These are phyloP conservation scores for Dorcoceras hygrometricum DNA, from an alignment of 257 asterid genomes.

Conservation along the genomic window DNA sequence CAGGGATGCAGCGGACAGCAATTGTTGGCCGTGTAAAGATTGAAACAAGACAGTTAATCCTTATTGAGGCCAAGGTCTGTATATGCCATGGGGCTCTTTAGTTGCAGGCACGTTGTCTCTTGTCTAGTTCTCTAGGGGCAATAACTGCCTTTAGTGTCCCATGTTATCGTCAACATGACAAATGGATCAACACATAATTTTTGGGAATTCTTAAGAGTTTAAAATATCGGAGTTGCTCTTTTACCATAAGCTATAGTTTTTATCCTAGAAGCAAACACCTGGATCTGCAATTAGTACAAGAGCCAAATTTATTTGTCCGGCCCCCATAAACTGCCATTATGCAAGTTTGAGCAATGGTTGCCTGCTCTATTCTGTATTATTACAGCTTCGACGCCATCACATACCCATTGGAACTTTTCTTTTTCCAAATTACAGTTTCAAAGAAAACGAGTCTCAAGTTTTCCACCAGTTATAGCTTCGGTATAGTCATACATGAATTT, in stretches of 20 bases:
- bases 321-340: neutral
- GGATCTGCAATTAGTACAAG: neutral
- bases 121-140: neutral
- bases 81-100: conserved; percentile 6
- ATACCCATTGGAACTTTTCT: neutral
- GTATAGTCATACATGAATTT: neutral
- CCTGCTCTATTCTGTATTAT: neutral
- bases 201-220: too few species aligned
- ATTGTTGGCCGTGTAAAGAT: conserved; percentile 85
- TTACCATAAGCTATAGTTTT: neutral
- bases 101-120: neutral
- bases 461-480: neutral
- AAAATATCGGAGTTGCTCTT: neutral
- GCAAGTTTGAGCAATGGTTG: neutral
- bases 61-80: conserved; percentile 77
- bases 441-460: too few species aligned
- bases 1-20: conserved; percentile 71
- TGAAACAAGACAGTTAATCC: conserved; percentile 77
- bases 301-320: neutral
- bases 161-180: neutral
- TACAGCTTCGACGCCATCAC: neutral
- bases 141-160: neutral
- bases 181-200: conserved; percentile 2
- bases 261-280: neutral
- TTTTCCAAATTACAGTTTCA: neutral